Conservation (phyloP, 2,329 filamentous ascomycete genomes). For the Penicillium thymicola region DNA sequence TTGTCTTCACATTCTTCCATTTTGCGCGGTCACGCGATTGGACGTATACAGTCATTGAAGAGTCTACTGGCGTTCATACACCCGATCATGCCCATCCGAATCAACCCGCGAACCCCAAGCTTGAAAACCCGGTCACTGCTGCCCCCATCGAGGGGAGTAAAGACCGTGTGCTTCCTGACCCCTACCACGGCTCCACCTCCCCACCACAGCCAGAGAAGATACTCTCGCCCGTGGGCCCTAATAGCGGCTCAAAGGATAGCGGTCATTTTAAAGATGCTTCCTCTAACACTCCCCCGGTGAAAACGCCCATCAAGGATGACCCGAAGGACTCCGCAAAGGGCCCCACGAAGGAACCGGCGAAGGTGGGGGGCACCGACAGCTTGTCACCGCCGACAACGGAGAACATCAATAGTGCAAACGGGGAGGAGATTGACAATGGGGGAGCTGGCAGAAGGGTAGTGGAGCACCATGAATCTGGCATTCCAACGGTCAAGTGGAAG, state of each 20-base stretch:
- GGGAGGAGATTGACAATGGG: slow-evolving; percentile 27
- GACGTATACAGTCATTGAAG: slow-evolving; percentile 18
- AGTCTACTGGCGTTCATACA: slow-evolving; percentile 3
- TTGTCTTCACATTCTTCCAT: slow-evolving; percentile 49
- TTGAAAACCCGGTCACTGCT: background rate
- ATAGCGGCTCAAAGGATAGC: slow-evolving; percentile 2
- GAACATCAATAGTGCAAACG: background rate
- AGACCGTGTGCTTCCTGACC: slow-evolving; percentile 12
- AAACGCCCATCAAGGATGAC: slow-evolving; percentile 5
- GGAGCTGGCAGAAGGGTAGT: slow-evolving; percentile 37
- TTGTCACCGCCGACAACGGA: background rate
- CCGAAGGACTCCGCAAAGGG: slow-evolving; percentile 1
- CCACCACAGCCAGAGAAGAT: slow-evolving; percentile 7
- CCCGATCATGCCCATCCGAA: slow-evolving; percentile 7
- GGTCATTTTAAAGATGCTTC: background rate
- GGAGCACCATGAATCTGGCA: slow-evolving; percentile 22
- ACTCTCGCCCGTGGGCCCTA: background rate
- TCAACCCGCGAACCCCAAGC: slow-evolving; percentile 1
- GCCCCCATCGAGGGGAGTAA: slow-evolving; percentile 9
- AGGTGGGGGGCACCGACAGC: background rate
- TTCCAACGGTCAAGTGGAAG: slow-evolving; percentile 62
- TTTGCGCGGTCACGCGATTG: slow-evolving; percentile 48
- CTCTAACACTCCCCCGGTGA: background rate
- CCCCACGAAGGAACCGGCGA: background rate
- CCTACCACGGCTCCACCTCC: slow-evolving; percentile 16